Evolutionary conservation across 495 filamentous ascomycete genomes (phyloP).

Genomic region (Trichoderma erinaceum): DNA sequence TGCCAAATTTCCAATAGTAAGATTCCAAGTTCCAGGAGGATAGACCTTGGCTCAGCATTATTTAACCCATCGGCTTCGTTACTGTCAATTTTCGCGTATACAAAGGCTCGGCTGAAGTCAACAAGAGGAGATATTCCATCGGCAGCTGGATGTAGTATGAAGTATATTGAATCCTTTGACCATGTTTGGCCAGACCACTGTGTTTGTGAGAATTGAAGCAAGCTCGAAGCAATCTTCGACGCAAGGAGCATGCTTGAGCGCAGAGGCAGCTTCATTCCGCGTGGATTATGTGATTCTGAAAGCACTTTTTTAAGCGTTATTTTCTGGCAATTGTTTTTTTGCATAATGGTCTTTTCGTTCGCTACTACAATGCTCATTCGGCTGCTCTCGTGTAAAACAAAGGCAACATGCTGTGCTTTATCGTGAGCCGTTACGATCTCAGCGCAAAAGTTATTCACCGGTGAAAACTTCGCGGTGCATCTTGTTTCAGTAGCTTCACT

Average conservation of each 20-base stretch:
- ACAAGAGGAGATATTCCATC: background rate
- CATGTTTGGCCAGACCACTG: conserved; percentile 16
- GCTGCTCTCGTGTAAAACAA: background rate
- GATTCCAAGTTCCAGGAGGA: conserved; percentile 22
- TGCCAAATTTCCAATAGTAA: conserved; percentile 24
- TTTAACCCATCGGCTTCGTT: background rate
- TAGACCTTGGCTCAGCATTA: conserved; percentile 14
- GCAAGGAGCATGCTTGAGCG: conserved; percentile 18
- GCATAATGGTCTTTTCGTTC: background rate
- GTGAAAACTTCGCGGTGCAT: background rate
- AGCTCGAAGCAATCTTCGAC: conserved; percentile 19
- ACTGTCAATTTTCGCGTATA: conserved; percentile 7
- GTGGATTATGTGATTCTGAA: background rate
- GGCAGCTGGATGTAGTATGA: conserved; percentile 6
- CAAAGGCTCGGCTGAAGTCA: conserved; percentile 16
- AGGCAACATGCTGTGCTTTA: background rate
- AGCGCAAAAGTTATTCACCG: background rate
- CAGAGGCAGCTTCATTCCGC: conserved; percentile 14
- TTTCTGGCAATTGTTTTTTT: background rate
- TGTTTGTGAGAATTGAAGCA: conserved; percentile 20
- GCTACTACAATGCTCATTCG: background rate
- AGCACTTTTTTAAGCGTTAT: background rate
- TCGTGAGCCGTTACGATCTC: background rate
- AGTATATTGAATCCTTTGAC: conserved; percentile 8
- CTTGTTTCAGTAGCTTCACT: background rate